Evolutionary conservation across 306 rosid genomes (phyloP).

Genomic region (Cicer chorassanicum): DNA sequence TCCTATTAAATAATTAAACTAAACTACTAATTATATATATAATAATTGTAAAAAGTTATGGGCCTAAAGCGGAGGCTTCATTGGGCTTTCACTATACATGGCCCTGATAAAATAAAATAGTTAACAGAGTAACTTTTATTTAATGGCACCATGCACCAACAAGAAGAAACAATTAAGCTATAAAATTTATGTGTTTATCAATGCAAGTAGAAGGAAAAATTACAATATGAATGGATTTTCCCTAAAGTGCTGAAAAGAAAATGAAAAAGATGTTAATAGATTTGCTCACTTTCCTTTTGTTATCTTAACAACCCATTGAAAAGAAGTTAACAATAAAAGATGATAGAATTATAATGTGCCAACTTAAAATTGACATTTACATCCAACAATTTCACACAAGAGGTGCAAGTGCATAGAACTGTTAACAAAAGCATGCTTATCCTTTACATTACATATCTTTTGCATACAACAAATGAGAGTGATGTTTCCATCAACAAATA

Average conservation of each 20-base stretch:
- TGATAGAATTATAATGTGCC: conserved; percentile 36
- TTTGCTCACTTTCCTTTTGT: conserved; percentile 28
- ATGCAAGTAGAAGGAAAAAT: conserved; percentile 33
- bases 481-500: conserved; percentile 19
- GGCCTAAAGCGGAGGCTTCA: no score
- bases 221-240: conserved; percentile 35
- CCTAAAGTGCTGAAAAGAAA: conserved; percentile 3
- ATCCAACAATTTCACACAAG: conserved; percentile 9
- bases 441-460: conserved; percentile 30
- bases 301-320: conserved; percentile 27
- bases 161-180: background rate
- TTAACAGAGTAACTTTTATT: background rate
- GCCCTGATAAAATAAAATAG: no score
- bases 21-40: no score
- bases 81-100: no score
- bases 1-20: no score
- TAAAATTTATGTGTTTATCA: background rate
- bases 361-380: conserved; percentile 49
- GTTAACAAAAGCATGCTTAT: conserved; percentile 33
- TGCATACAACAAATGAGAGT: conserved; percentile 33
- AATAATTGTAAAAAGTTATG: no score
- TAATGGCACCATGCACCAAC: background rate
- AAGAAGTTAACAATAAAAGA: conserved; percentile 36
- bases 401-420: conserved; percentile 43
- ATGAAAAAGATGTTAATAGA: conserved; percentile 33